Conservation (phyloP, 1,284 basidiomycete genomes). For the Pisolithus thermaeus region DNA sequence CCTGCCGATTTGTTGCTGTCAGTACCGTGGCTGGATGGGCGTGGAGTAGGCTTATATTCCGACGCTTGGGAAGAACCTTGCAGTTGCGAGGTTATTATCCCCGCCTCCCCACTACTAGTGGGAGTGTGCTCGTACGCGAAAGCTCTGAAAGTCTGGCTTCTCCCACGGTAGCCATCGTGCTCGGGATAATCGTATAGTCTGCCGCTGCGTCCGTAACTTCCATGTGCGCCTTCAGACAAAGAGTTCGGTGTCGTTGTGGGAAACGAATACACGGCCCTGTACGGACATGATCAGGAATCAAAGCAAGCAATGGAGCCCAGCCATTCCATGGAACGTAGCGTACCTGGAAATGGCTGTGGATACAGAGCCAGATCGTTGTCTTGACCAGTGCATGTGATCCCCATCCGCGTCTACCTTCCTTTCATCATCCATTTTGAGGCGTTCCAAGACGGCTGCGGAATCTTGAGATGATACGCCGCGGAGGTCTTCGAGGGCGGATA, state of each 20-base stretch:
- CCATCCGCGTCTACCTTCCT: neutral
- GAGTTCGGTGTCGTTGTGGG: neutral
- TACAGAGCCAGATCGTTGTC: neutral
- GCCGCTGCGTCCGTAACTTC: neutral
- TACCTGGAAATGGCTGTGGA: neutral
- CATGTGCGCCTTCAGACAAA: neutral
- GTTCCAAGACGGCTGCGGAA: conserved; percentile 55
- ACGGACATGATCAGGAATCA: neutral
- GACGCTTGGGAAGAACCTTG: neutral
- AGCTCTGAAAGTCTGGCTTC: neutral
- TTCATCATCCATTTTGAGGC: conserved; percentile 48
- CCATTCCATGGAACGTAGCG: neutral
- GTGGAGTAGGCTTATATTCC: neutral
- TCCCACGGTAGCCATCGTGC: neutral
- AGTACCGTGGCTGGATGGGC: neutral
- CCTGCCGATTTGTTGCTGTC: neutral
- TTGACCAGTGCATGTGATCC: neutral
- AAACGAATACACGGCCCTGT: neutral
- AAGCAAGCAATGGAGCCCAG: neutral
- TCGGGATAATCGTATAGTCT: neutral
- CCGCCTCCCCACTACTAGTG: neutral
- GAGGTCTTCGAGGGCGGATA: conserved; percentile 58
- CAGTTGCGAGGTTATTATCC: neutral
- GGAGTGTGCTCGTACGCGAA: neutral
- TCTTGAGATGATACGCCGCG: conserved; percentile 47